These are phyloP conservation scores for Annona squamosa DNA, from an alignment of 164 flowering plant genomes.

Conservation along the genomic window DNA sequence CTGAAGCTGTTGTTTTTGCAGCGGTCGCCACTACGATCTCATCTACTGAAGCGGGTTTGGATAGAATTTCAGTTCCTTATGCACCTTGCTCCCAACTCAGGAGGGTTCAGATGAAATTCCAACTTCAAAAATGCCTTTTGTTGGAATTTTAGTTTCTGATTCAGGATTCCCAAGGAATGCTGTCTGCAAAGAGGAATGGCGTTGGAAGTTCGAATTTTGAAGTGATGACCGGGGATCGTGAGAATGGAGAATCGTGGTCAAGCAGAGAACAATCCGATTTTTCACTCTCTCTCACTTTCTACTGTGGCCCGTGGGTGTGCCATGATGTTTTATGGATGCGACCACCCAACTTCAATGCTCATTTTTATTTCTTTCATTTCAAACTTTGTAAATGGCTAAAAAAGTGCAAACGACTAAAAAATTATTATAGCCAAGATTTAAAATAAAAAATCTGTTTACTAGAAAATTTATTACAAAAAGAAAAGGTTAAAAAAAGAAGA, in stretches of 20 bases:
- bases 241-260: background rate
- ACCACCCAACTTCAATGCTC: too few species aligned
- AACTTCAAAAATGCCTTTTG: background rate
- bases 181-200: background rate
- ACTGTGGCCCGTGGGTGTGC: too few species aligned
- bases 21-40: too few species aligned
- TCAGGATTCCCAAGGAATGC: background rate
- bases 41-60: slow-evolving; percentile 1
- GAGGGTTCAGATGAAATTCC: background rate
- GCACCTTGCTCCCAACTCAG: background rate
- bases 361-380: too few species aligned
- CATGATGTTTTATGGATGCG: too few species aligned
- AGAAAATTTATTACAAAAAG: too few species aligned
- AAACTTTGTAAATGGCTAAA: too few species aligned
- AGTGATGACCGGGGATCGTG: background rate
- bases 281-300: background rate
- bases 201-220: background rate
- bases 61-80: background rate
- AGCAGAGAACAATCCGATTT: background rate
- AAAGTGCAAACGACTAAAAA: too few species aligned
- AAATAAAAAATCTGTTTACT: too few species aligned
- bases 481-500: too few species aligned
- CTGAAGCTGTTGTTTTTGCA: background rate
- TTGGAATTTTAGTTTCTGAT: background rate
- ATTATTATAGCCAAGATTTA: too few species aligned